These are phyloP conservation scores for Pinguiococcus pyrenoidosus DNA, from an alignment of 108 stramenopile genomes.

Conservation along the genomic window DNA sequence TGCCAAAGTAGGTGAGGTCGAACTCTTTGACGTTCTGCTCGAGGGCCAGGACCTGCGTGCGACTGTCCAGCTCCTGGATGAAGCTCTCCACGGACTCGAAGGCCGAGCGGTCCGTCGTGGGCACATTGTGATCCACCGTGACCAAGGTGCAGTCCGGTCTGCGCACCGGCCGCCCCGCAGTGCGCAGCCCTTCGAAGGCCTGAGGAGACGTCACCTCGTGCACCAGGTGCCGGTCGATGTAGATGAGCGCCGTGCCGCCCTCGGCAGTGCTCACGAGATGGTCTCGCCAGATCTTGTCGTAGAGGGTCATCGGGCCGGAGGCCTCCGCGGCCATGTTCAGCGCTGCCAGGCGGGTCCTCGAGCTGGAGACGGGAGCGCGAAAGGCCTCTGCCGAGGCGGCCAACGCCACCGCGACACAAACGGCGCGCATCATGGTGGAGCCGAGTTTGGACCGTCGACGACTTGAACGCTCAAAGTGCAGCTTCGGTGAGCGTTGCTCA, in stretches of 20 bases:
- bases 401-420: no score
- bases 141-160: constrained; percentile 78
- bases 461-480: no score
- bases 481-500: no score
- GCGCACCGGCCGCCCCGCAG: constrained; percentile 61
- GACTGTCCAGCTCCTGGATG: constrained; percentile 59
- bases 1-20: constrained; percentile 79
- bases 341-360: no score
- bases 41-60: constrained; percentile 69
- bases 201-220: constrained; percentile 78
- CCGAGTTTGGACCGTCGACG: no score
- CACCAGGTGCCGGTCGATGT: constrained; percentile 81
- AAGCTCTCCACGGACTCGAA: constrained; percentile 52
- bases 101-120: constrained; percentile 37
- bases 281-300: constrained; percentile 81
- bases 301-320: no score
- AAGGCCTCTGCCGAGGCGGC: no score
- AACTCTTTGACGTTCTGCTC: constrained; percentile 67
- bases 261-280: constrained; percentile 64
- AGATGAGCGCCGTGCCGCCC: constrained; percentile 65
- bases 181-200: constrained; percentile 79
- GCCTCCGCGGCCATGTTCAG: no score
- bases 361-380: no score
- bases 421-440: no score
- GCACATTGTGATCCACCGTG: constrained; percentile 90